Evolutionary conservation across 768 basidiomycete genomes (phyloP).

Genomic region (Ramaria sp.): DNA sequence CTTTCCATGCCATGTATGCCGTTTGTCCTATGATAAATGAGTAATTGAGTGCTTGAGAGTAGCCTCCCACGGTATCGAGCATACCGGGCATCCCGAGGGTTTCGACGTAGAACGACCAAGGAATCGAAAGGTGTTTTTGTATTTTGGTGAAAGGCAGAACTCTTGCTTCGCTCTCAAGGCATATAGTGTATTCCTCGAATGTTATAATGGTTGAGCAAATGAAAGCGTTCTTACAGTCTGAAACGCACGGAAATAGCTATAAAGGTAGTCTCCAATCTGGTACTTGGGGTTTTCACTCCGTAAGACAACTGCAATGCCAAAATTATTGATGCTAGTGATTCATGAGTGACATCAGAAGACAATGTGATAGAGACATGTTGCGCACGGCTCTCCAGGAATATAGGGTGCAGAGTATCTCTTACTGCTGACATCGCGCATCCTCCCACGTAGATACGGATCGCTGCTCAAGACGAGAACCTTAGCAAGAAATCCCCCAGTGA

Average conservation of each 20-base stretch:
- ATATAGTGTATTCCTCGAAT: constrained; percentile 29
- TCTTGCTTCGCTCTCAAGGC: constrained; percentile 14
- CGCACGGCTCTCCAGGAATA: constrained; percentile 19
- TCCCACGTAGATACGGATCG: constrained; percentile 33
- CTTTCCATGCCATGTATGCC: constrained; percentile 31
- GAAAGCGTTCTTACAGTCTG: constrained; percentile 3
- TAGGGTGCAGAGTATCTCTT: constrained; percentile 9
- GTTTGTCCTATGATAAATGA: constrained; percentile 24
- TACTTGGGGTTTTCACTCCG: constrained; percentile 28
- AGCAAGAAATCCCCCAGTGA: constrained; percentile 37
- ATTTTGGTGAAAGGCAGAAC: constrained; percentile 19
- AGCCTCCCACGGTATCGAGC: neutral
- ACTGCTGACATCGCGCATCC: constrained; percentile 24
- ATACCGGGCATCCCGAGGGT: constrained; percentile 33
- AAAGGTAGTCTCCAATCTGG: constrained; percentile 31
- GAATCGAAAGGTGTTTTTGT: constrained; percentile 32
- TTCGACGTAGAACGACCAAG: constrained; percentile 40
- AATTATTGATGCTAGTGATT: constrained; percentile 17
- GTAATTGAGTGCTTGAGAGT: neutral
- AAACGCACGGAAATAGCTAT: constrained; percentile 21
- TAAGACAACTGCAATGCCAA: constrained; percentile 34
- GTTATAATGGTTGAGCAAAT: constrained; percentile 13
- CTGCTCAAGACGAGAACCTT: constrained; percentile 39
- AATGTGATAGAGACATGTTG: neutral
- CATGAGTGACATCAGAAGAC: neutral